Evolutionary conservation across 1,139 yeast genomes (phyloP).

Genomic region (Yamadazyma sp.): DNA sequence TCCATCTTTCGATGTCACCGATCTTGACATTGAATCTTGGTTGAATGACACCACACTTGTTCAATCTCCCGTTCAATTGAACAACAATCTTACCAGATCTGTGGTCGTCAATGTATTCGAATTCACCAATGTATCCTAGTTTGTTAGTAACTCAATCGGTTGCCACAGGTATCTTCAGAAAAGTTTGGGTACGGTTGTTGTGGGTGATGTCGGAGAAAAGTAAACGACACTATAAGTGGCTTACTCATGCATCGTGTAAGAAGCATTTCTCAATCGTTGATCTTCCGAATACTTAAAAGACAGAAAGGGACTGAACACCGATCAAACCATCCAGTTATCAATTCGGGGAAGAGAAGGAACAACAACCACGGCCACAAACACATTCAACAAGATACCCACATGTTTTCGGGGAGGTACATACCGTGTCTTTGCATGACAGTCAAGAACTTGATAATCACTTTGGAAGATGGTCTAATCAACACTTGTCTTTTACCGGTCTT

Average conservation of each 20-base stretch:
- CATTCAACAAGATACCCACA: background rate
- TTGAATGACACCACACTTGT: slow-evolving; percentile 97
- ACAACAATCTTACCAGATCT: slow-evolving; percentile 98
- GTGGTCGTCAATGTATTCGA: slow-evolving; percentile 98
- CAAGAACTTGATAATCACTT: slow-evolving; percentile 95
- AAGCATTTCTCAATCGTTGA: slow-evolving; percentile 61
- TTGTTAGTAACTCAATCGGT: slow-evolving; percentile 10
- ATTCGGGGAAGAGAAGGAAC: slow-evolving; percentile 51
- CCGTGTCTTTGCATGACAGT: slow-evolving; percentile 99
- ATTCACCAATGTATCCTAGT: slow-evolving; percentile 85
- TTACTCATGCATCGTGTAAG: slow-evolving; percentile 63
- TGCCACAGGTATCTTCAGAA: too few species aligned
- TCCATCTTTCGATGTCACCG: slow-evolving; percentile 95
- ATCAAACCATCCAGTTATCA: slow-evolving; percentile 97
- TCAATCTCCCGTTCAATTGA: slow-evolving; percentile 95
- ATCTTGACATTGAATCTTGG: slow-evolving; percentile 98
- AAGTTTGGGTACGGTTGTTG: background rate
- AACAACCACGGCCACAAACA: background rate
- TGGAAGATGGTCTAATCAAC: slow-evolving; percentile 96
- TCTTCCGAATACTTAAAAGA: slow-evolving; percentile 97
- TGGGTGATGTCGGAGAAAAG: slow-evolving; percentile 65
- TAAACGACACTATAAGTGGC: slow-evolving; percentile 50
- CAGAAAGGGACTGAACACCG: slow-evolving; percentile 90
- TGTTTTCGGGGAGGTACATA: slow-evolving; percentile 7
- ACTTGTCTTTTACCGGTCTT: slow-evolving; percentile 99